Base-by-base conservation (phyloP, 2,329 filamentous ascomycete species). In the Aspergillus neoniger region DNA sequence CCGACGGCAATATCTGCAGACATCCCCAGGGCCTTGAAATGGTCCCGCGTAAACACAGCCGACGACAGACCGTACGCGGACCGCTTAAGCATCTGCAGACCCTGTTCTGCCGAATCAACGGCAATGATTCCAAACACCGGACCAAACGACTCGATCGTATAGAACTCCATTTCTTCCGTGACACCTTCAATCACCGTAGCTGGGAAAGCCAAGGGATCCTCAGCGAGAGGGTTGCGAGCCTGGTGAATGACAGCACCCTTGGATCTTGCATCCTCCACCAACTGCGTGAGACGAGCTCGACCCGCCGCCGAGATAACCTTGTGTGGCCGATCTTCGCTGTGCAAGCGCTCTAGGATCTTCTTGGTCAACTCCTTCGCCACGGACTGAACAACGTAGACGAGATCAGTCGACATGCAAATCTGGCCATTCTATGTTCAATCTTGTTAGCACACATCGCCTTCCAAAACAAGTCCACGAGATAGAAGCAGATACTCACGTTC, bases 351-450 rank as follows among this genome's bases (percentile, higher is more conserved):
- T 6, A 17, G 2, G 14, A 48, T 49, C 54, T 17, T 36, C n/a
- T 28, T 14, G 2, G 19, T 32, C 19, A 23, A 21, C 32, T n/a
- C 28, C 48, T 14, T 30, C 17, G 39, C 38, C 12, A 25, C 17
- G n/a, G 23, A 21, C 9, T 28, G 74, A 59, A 86, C 76, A 47
- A 86, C 82, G 21, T 86, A 69, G 52, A 92, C 86, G 17, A 86
- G 83, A 75, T 93, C 90, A 0, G 90, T 92, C 17, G 83, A 81
- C 90, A 94, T 92, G 81, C 91, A 94, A 48, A 92, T 86, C 74
- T 95, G 91, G 0, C 91, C 91, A 2, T 72, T 69, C 67, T 77
- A 71, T 14, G n/a, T n/a, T n/a, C n/a, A 54, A 53, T 1, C 44
- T 30, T 7, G 21, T 36, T 41, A 28, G 36, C 28, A 38, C 28